Base-by-base conservation (phyloP, 768 basidiomycete genomes). In the Lyophyllum decastes region DNA sequence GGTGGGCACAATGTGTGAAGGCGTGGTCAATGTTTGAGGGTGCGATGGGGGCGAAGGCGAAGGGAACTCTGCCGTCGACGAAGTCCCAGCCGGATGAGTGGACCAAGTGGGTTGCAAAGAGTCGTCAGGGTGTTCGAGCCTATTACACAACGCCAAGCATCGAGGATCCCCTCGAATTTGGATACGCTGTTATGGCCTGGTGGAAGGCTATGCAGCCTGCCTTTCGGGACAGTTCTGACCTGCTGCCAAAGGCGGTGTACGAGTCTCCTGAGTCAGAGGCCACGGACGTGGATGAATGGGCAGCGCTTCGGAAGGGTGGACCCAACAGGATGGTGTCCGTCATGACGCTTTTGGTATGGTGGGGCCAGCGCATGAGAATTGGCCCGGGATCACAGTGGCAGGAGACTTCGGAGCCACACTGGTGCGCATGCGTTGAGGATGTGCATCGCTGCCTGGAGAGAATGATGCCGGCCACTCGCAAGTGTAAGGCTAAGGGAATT, bases 201-300 rank as follows among this genome's bases (percentile, higher is more conserved):
- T 64, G 64, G 61, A 51, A 57, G 34, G 7, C 14, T 2, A 64
- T 64, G 24, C 60, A 64, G 26, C 63, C 58, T 11, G 38, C 47
- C n/a, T 57, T 55, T 41, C 55, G 50, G 2, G 22, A 38, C 24
- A 9, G 35, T 40, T 11, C 33, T 10, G 45, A 30, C 8, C 44
- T 46, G 10, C 2, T 34, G 14, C 49, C 49, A n/a, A 27, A 49
- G n/a, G 3, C 14, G 27, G 26, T 49, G 5, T 50, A 50, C 35
- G n/a, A 16, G 2, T 11, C 49, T 19, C 30, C 49, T 5, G 33
- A 19, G 26, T 2, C 11, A 24, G 11, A n/a, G 10, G 6, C 6
- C 34, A 19, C 34, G n/a, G 33, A 16, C 8, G 12, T n/a, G 1
- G 61, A 59, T 41, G 43, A 52, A 0, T 62, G 54, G 58, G 52